phyloP scores from a whole-genome alignment of 2,329 filamentous ascomycete species.

The Claviceps sp. region DNA sequence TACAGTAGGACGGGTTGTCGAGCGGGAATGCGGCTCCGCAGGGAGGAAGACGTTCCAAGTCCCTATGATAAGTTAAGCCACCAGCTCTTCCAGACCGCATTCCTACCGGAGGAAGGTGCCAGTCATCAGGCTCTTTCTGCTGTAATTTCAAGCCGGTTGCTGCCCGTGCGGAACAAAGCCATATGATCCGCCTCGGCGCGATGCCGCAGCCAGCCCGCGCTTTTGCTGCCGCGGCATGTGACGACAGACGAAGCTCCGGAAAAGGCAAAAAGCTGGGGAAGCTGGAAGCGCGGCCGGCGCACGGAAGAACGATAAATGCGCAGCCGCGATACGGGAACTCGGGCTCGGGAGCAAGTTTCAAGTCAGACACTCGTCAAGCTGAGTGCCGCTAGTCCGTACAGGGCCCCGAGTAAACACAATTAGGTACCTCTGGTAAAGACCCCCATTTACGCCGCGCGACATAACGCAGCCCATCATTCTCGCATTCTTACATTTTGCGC shows the following conservation, averaged over 20 bases:
- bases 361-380: neutral
- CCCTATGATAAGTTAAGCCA: neutral
- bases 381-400: conserved; percentile 11
- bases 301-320: conserved; percentile 8
- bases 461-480: neutral
- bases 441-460: conserved; percentile 1
- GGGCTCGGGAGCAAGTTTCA: too few relatives aligned
- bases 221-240: neutral
- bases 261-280: too few relatives aligned
- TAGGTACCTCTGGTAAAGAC: neutral
- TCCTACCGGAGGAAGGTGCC: neutral
- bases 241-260: neutral
- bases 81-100: neutral
- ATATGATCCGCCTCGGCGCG: neutral
- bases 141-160: neutral
- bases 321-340: neutral
- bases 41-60: neutral
- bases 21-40: neutral
- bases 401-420: conserved; percentile 18
- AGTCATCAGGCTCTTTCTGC: neutral
- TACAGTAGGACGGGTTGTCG: neutral
- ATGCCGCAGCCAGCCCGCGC: neutral
- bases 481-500: neutral
- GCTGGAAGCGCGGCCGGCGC: neutral
- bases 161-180: neutral